These are phyloP conservation scores for Cladorrhinum sp. DNA, from an alignment of 2,329 filamentous ascomycete species.

Conservation along the genomic window DNA sequence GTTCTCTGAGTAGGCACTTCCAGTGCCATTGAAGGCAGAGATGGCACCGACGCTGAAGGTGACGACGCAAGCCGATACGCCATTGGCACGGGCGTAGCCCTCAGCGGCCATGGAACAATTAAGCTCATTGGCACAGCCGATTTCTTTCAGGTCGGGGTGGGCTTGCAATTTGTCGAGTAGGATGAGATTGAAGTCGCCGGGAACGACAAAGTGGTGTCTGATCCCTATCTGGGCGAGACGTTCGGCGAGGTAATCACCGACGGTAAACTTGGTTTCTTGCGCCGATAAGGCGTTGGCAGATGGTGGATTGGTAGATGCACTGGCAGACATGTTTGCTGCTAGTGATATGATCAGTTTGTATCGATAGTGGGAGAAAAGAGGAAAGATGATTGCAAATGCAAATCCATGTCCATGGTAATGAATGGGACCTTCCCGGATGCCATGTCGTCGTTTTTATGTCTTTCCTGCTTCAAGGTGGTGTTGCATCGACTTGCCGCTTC, in stretches of 20 bases:
- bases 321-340: neutral
- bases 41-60: conserved; percentile 30
- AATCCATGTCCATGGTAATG: neutral
- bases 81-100: conserved; percentile 31
- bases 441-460: neutral
- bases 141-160: conserved; percentile 26
- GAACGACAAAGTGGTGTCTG: conserved; percentile 30
- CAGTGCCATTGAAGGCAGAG: conserved; percentile 30
- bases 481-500: neutral
- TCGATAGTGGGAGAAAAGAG: neutral
- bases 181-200: conserved; percentile 33
- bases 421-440: neutral
- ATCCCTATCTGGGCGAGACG: conserved; percentile 28
- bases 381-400: neutral
- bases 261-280: conserved; percentile 19
- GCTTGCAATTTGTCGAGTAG: conserved; percentile 31
- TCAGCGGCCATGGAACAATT: conserved; percentile 32
- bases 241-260: conserved; percentile 31
- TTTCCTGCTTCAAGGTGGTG: neutral
- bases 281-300: neutral
- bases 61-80: conserved; percentile 30
- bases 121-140: conserved; percentile 32
- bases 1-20: conserved; percentile 30
- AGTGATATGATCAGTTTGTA: neutral
- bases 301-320: neutral